Base-by-base conservation (phyloP, 1,139 yeast species). In the Lipomyces yarrowii region DNA sequence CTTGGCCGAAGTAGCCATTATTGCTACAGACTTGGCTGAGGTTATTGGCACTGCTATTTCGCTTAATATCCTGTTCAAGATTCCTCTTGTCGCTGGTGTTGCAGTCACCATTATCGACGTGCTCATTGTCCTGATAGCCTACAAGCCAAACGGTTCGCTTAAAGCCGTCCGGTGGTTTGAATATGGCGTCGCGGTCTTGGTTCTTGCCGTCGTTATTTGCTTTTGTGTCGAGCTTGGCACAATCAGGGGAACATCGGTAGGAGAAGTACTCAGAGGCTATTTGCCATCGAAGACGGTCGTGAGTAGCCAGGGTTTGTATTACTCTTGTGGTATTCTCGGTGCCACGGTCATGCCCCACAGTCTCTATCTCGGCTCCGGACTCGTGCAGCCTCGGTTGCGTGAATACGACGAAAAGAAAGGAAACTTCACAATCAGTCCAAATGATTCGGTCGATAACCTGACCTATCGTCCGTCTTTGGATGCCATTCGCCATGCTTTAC, bases 321-420 rank as follows among this genome's bases (percentile, higher is more conserved):
- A 91, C 56, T 87, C 97, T 62, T 87, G 96, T 72, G 98, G 98
- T 30, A 90, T 94, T 64, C 81, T 94, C 64, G 99, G 99, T 26
- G 98, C 98, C 37, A 96, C 98, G 0, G 96, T 94, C 39, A 94
- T 94, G 99, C 99, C 99, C 2, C 99, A 94, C 77, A 89, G 96
- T 1, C 81, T 94, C 57, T 94, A 90, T 75, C 81, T 94, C 65
- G 99, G 99, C 0, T 90, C 96, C 0, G 97, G 98, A 0, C 83
- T 94, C 65, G 98, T 94, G 10, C 97, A 93, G 76, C 89, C 98
- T 1, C 84, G 99, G 68, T 81, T 94, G 69, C 83, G 87, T 71
- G 97, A 92, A 57, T 93, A 83, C 74, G 99, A 94, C 76, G 77
- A 85, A 18, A 84, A 86, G 73, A 81, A 86, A 71, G 93, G 92